These are phyloP conservation scores for Camellia granthamiana DNA, from an alignment of 148 eudicot species.

Conservation along the genomic window DNA sequence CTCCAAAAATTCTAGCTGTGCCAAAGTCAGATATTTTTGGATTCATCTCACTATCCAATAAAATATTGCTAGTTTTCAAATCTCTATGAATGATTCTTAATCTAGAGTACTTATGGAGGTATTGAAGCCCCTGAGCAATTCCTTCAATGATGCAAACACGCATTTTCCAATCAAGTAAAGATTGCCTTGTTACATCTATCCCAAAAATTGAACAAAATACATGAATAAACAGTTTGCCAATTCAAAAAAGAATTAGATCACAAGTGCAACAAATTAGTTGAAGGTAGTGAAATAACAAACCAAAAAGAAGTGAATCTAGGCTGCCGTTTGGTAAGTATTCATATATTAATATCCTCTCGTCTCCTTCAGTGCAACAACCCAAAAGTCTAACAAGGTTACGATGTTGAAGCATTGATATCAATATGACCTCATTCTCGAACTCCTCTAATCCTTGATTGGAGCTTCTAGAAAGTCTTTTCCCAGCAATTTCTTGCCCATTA, in stretches of 20 bases:
- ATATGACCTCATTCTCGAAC: neutral
- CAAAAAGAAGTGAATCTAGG: neutral
- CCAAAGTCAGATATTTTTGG: neutral
- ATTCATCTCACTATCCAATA: neutral
- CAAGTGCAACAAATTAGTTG: neutral
- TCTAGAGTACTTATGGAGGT: slow-evolving; percentile 1
- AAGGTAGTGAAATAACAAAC: neutral
- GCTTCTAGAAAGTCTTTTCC: slow-evolving; percentile 4
- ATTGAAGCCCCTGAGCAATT: neutral
- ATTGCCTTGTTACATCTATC: neutral
- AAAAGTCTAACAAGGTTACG: no score
- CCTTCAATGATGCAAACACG: neutral
- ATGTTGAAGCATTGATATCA: neutral
- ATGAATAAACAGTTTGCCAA: no score
- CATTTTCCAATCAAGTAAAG: neutral
- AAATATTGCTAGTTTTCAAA: slow-evolving; percentile 9
- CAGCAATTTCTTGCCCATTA: neutral
- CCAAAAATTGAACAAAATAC: no score
- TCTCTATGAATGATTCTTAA: neutral
- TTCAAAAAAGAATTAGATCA: neutral
- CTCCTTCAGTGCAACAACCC: no score
- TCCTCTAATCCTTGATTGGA: neutral
- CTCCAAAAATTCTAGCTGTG: neutral
- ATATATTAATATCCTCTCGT: neutral
- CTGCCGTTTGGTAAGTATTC: neutral